phyloP scores from a whole-genome alignment of 805 yeast species.

The Wickerhamomyces hampshirensis region DNA sequence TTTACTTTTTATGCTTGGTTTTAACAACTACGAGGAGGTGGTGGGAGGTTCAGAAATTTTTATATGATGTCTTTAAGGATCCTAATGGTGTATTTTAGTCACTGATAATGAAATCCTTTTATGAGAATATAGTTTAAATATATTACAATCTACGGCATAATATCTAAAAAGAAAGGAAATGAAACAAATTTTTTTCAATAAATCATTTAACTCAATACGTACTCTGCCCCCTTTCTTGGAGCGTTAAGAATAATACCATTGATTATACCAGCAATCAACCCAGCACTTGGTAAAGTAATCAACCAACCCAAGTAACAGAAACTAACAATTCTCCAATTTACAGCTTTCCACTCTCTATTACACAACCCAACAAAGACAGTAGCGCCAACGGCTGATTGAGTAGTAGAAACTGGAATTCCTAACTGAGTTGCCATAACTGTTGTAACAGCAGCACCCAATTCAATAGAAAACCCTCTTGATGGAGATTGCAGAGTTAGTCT shows the following conservation, averaged over 20 bases:
- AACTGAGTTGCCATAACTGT: constrained; percentile 72
- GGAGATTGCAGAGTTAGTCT: constrained; percentile 73
- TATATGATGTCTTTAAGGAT: background rate
- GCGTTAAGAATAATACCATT: constrained; percentile 63
- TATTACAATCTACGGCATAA: no score
- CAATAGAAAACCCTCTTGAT: constrained; percentile 71
- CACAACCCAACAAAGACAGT: constrained; percentile 73
- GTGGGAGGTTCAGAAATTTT: constrained; percentile 1
- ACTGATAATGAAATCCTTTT: no score
- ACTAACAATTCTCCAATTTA: constrained; percentile 72
- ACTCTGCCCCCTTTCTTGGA: constrained; percentile 41
- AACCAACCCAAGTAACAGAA: constrained; percentile 75
- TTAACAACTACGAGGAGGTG: constrained; percentile 15
- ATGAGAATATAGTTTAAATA: no score
- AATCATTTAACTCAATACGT: constrained; percentile 10
- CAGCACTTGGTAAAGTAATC: constrained; percentile 69
- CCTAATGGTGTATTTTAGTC: background rate
- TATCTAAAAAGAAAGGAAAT: background rate
- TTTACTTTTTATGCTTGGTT: constrained; percentile 12
- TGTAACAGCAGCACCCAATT: constrained; percentile 74
- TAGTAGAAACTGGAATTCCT: constrained; percentile 69
- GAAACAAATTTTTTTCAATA: no score
- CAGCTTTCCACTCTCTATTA: constrained; percentile 56
- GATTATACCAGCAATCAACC: constrained; percentile 62
- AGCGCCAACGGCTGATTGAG: constrained; percentile 77